Conservation (phyloP, 1,284 basidiomycete genomes). For the Cryptococcus floricola region DNA sequence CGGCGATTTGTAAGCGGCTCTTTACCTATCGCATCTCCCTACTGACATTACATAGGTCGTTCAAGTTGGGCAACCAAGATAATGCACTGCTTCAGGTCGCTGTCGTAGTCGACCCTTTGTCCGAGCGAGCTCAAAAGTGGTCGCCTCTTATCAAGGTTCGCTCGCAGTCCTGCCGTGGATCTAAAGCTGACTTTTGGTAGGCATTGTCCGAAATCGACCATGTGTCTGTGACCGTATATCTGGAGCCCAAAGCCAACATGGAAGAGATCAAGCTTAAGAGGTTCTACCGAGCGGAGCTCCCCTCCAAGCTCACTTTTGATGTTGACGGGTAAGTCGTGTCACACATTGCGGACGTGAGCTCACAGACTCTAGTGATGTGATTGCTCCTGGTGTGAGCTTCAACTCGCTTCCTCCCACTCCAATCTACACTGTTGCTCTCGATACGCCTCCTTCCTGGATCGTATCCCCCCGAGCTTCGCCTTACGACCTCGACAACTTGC, state of each 20-base stretch:
- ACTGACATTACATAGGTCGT: constrained; percentile 54
- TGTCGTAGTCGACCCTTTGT: constrained; percentile 77
- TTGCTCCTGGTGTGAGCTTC: constrained; percentile 50
- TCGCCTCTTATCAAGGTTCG: constrained; percentile 68
- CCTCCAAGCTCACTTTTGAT: constrained; percentile 62
- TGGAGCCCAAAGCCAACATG: constrained; percentile 64
- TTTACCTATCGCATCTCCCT: not conserved
- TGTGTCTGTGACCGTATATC: constrained; percentile 65
- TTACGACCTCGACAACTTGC: constrained; percentile 95
- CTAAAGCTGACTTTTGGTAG: constrained; percentile 19
- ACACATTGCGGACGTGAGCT: not conserved
- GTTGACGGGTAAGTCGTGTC: constrained; percentile 60
- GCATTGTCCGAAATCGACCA: constrained; percentile 49
- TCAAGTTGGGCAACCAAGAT: constrained; percentile 64
- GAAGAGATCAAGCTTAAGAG: constrained; percentile 78
- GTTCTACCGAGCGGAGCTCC: constrained; percentile 83
- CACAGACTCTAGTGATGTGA: constrained; percentile 31
- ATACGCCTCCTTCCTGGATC: constrained; percentile 85
- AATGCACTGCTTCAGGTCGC: constrained; percentile 69
- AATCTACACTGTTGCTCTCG: constrained; percentile 87
- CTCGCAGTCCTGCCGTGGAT: not conserved
- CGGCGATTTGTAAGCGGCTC: constrained; percentile 59
- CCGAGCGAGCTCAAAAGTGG: constrained; percentile 79
- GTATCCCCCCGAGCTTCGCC: constrained; percentile 82
- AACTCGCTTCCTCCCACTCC: constrained; percentile 57